phyloP scores from a whole-genome alignment of 1,139 yeast species.

The Diutina mesorugosa region DNA sequence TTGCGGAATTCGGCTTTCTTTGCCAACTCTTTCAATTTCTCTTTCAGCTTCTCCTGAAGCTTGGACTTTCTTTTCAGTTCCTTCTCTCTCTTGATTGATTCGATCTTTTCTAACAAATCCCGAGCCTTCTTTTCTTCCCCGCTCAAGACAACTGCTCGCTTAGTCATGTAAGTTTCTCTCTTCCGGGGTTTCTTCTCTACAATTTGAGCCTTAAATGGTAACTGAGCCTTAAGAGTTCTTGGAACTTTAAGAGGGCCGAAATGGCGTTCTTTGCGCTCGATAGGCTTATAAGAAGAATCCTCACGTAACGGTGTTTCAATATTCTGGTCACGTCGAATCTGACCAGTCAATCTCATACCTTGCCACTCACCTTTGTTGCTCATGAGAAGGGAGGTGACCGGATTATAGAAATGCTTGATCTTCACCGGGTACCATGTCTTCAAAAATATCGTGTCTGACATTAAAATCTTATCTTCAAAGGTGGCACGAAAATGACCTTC shows the following conservation, averaged over 20 bases:
- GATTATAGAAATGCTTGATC: conserved; percentile 85
- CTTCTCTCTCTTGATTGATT: conserved; percentile 76
- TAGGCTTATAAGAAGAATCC: conserved; percentile 61
- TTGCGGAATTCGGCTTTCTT: conserved; percentile 57
- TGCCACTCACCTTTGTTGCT: conserved; percentile 76
- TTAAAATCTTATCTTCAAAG: conserved; percentile 85
- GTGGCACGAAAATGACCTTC: conserved; percentile 99
- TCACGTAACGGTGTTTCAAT: conserved; percentile 54
- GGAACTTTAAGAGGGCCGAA: conserved; percentile 87
- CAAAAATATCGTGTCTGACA: conserved; percentile 80
- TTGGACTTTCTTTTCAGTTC: conserved; percentile 66
- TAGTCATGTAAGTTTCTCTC: conserved; percentile 71
- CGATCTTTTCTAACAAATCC: conserved; percentile 75
- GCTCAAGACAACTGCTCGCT: conserved; percentile 86
- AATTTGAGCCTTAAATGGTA: conserved; percentile 89
- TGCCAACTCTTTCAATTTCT: conserved; percentile 60
- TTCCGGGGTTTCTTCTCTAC: conserved; percentile 49
- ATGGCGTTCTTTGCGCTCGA: conserved; percentile 77
- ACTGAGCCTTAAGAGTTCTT: conserved; percentile 53
- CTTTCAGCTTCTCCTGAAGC: conserved; percentile 67
- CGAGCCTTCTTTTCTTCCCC: conserved; percentile 94
- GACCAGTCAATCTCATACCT: conserved; percentile 94
- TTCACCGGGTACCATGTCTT: conserved; percentile 96
- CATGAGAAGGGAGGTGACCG: conserved; percentile 81
- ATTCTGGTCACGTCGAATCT: conserved; percentile 68